Evolutionary conservation across 345 rosid species (phyloP).

Genomic region (Kernera saxatilis): DNA sequence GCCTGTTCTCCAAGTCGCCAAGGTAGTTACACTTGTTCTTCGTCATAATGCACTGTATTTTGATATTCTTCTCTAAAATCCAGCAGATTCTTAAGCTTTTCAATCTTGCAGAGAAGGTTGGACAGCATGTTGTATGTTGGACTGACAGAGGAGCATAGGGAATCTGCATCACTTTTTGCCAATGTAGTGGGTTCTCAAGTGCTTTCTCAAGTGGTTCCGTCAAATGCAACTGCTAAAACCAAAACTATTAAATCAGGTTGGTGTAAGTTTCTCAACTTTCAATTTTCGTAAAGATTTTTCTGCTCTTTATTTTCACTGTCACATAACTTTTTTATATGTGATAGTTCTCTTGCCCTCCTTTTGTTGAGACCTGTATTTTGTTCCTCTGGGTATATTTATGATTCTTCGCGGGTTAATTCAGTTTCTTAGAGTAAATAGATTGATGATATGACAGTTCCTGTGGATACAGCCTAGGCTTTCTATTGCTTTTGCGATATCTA

Average conservation of each 20-base stretch:
- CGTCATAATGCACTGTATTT: background rate
- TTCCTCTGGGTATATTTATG: background rate
- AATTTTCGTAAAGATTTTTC: background rate
- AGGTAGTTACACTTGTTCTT: conserved; percentile 46
- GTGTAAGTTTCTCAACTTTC: conserved; percentile 18
- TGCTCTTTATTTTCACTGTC: too few species aligned
- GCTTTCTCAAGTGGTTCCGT: conserved; percentile 54
- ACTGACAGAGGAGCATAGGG: conserved; percentile 84
- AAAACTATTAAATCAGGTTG: conserved; percentile 23
- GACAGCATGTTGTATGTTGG: conserved; percentile 93
- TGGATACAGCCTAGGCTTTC: background rate
- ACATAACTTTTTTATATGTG: too few species aligned
- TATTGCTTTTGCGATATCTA: background rate
- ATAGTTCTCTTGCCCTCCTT: background rate
- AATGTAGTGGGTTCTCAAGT: conserved; percentile 92
- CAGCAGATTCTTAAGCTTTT: conserved; percentile 43
- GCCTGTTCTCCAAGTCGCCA: conserved; percentile 76
- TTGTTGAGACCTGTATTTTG: background rate
- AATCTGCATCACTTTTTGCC: conserved; percentile 92
- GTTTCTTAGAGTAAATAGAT: background rate
- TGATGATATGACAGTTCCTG: background rate
- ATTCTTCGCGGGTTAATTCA: background rate
- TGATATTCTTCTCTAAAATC: conserved; percentile 12
- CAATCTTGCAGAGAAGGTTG: conserved; percentile 86
- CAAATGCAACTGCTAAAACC: conserved; percentile 32